Base-by-base conservation (phyloP, 257 asterid genomes). In the Lithospermum erythrorhizon region DNA sequence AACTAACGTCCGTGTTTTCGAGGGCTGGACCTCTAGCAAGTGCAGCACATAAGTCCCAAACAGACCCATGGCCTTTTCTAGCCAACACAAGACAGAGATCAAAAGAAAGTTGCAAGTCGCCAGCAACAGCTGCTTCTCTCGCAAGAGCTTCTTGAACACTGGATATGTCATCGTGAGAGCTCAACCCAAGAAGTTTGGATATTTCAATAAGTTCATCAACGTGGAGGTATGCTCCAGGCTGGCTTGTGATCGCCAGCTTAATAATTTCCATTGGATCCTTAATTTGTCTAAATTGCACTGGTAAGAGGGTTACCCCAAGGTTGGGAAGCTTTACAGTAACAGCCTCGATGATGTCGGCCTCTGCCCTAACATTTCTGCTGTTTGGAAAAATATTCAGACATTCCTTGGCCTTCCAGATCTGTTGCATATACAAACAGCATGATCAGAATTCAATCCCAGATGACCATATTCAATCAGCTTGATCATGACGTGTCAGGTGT, bases 371-470 rank as follows among this genome's bases (percentile, higher is more conserved):
- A 73, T 66, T 84, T 81, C 97, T 84, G 80, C 91, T 84, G 79
- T 79, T 78, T 55, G 95, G 94, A 68, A 89, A 79, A 67, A 93
- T 86, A 78, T 72, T 83, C 69, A 93, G 79, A 73, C 99, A 93
- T 70, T 93, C 99, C 87, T 86, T 93, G 56, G 99, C 97, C 87
- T 89, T 93, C 97, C 99, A 93, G 66, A 93, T 82, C 98, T 91
- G 77, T 45, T 45, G 47, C 58, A 25, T 51, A 63, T 65, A 45
- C 32, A 25, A 74, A 62, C 59, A 60, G 62, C 52, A 32, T 23
- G 56, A 48, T 73, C 53, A 73, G 15, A 61, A 23, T 53, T 35
- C 45, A 35, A 35, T 13, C 45, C 14, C 11, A 35, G 45, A 41
- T 41, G 16, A 41, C 3, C 17, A 41, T 41, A 13, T 37, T 41